These are phyloP conservation scores for Cenchrus purpureus DNA, from an alignment of 176 grass and related monocot species.

Conservation along the genomic window DNA sequence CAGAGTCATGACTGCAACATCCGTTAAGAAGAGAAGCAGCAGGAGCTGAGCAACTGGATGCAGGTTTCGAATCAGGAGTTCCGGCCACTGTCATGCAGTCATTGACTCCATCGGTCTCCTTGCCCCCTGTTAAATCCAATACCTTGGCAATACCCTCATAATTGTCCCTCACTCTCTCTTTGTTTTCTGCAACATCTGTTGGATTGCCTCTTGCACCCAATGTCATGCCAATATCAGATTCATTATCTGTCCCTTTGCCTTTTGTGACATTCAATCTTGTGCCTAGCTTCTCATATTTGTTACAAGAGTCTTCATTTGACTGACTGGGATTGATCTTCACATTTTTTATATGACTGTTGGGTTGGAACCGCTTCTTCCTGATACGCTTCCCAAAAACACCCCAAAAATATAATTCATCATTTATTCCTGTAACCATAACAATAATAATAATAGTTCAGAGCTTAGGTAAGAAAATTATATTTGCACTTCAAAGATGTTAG, in stretches of 20 bases:
- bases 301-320: constrained; percentile 8
- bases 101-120: constrained; percentile 14
- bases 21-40: constrained; percentile 4
- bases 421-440: constrained; percentile 52
- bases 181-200: constrained; percentile 46
- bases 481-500: constrained; percentile 25
- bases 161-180: constrained; percentile 4
- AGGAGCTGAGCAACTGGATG: constrained; percentile 15
- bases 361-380: constrained; percentile 32
- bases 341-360: constrained; percentile 32
- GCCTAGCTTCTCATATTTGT: constrained; percentile 43
- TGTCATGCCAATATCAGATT: constrained; percentile 46
- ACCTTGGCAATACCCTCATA: constrained; percentile 50
- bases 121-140: constrained; percentile 47
- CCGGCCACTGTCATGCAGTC: not conserved
- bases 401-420: constrained; percentile 68
- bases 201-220: constrained; percentile 47
- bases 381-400: constrained; percentile 60
- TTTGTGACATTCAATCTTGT: constrained; percentile 50
- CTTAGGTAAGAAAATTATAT: constrained; percentile 29
- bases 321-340: constrained; percentile 12
- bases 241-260: constrained; percentile 21
- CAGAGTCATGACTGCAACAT: constrained; percentile 15
- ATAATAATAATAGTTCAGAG: constrained; percentile 3
- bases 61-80: constrained; percentile 41